These are phyloP conservation scores for Blastocystis sp. DNA, from an alignment of 352 stramenopile genomes.

Conservation along the genomic window DNA sequence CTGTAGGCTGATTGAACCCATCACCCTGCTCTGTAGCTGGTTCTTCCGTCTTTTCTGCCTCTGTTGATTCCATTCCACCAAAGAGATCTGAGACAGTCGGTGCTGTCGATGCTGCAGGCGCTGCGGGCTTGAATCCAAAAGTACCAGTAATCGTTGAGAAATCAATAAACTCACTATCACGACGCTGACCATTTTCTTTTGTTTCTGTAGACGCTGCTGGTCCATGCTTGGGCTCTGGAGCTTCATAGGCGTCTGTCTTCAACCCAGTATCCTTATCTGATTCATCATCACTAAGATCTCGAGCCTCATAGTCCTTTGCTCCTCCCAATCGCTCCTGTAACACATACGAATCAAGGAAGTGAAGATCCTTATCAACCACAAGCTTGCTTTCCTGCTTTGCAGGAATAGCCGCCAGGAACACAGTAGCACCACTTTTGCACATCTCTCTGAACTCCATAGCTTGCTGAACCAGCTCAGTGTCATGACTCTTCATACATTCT, in stretches of 20 bases:
- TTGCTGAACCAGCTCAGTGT: constrained; percentile 36
- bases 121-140: background rate
- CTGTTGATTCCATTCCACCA: background rate
- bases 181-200: background rate
- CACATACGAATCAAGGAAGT: constrained; percentile 57
- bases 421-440: constrained; percentile 20
- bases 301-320: constrained; percentile 39
- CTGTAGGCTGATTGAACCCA: background rate
- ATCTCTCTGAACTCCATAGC: constrained; percentile 60
- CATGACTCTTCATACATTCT: constrained; percentile 27
- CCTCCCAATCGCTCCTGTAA: constrained; percentile 14
- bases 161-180: constrained; percentile 1
- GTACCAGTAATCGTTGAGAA: constrained; percentile 32
- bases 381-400: background rate
- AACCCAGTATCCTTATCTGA: constrained; percentile 1
- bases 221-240: background rate
- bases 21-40: background rate
- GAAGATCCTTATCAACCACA: background rate
- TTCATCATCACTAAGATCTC: constrained; percentile 36
- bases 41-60: background rate
- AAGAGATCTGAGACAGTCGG: background rate
- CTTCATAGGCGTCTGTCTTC: constrained; percentile 56
- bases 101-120: background rate
- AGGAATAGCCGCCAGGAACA: constrained; percentile 55
- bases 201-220: background rate